These are phyloP conservation scores for Bruguiera hainesii DNA, from an alignment of 441 rosid genomes.

Conservation along the genomic window DNA sequence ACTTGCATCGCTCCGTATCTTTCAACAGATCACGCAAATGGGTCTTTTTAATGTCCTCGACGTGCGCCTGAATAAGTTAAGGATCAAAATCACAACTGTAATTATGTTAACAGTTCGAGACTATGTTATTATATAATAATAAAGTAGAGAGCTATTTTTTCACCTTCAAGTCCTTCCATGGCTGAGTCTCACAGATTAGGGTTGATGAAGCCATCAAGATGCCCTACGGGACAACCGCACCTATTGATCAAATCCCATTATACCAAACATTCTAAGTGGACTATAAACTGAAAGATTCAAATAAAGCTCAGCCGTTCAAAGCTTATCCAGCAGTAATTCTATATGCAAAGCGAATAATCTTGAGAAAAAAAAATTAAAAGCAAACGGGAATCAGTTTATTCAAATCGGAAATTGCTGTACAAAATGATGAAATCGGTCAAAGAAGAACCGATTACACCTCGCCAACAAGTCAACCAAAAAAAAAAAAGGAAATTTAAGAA, in stretches of 20 bases:
- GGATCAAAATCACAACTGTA: neutral
- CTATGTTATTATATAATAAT: neutral
- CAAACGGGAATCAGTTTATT: too few relatives aligned
- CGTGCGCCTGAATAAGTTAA: slow-evolving; percentile 45
- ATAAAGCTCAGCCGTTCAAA: too few relatives aligned
- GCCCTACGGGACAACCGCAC: too few relatives aligned
- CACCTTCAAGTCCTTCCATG: slow-evolving; percentile 88
- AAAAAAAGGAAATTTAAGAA: too few relatives aligned
- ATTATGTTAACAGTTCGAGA: neutral
- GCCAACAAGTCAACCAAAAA: too few relatives aligned
- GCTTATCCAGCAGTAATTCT: too few relatives aligned
- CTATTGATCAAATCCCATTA: neutral
- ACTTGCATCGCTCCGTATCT: slow-evolving; percentile 62
- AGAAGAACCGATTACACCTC: too few relatives aligned
- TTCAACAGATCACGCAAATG: slow-evolving; percentile 80
- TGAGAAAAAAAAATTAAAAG: neutral
- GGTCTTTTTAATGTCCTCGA: slow-evolving; percentile 65
- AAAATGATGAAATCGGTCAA: too few relatives aligned
- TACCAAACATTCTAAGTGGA: neutral
- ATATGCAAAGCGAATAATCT: neutral
- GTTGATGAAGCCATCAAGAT: slow-evolving; percentile 58
- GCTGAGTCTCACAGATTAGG: slow-evolving; percentile 58
- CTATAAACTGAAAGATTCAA: neutral
- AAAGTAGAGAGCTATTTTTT: neutral
- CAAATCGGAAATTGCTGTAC: too few relatives aligned